Evolutionary conservation across 371 early-diverging fungal species (phyloP).

Genomic region (Racocetra persica): DNA sequence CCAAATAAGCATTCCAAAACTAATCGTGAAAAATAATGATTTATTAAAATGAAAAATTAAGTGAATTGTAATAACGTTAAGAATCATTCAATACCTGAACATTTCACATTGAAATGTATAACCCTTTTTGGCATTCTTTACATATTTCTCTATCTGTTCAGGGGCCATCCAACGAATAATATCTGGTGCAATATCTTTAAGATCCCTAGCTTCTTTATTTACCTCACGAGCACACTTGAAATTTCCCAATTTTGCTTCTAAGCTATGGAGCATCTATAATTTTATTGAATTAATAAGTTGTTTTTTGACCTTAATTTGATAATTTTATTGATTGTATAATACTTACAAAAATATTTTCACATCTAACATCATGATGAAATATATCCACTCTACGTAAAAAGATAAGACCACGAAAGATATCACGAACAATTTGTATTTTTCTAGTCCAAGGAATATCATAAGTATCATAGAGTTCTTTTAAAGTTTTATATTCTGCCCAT

Average conservation of each 20-base stretch:
- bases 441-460: slow-evolving; percentile 7
- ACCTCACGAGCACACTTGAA: background rate
- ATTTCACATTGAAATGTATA: no score
- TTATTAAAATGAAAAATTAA: no score
- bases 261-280: background rate
- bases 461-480: slow-evolving; percentile 11
- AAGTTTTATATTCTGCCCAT: slow-evolving; percentile 18
- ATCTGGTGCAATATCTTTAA: no score
- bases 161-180: no score
- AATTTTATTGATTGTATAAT: no score
- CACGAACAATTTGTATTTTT: slow-evolving; percentile 19
- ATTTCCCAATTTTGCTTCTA: slow-evolving; percentile 10
- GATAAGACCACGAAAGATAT: slow-evolving; percentile 22
- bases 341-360: slow-evolving; percentile 32
- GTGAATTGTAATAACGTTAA: no score
- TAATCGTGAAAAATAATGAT: no score
- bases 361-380: slow-evolving; percentile 29
- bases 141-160: no score
- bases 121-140: no score
- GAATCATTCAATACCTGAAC: no score
- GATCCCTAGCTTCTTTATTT: background rate
- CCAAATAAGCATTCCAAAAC: no score
- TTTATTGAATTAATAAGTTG: background rate
- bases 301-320: no score
- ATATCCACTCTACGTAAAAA: slow-evolving; percentile 15